Conservation (phyloP, 805 yeast species). For the Ogataea henricii region DNA sequence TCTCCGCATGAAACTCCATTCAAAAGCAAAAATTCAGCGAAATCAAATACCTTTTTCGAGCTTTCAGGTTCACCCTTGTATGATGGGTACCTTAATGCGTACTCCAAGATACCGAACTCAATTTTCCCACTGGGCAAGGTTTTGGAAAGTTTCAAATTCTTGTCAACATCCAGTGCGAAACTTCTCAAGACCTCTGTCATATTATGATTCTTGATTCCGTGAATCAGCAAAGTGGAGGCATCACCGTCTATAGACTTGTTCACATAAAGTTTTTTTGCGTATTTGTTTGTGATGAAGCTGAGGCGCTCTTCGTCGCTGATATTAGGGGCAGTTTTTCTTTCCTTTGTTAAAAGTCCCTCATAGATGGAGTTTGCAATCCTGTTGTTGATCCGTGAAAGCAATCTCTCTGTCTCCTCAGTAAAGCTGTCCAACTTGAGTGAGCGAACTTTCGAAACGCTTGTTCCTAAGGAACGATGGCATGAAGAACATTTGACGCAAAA, state of each 20-base stretch:
- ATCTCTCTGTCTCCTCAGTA: slow-evolving; percentile 56
- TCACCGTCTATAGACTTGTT: slow-evolving; percentile 22
- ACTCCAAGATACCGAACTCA: slow-evolving; percentile 43
- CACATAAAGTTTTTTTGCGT: slow-evolving; percentile 53
- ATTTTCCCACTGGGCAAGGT: slow-evolving; percentile 11
- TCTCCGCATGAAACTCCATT: slow-evolving; percentile 56
- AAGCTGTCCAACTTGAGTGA: slow-evolving; percentile 76
- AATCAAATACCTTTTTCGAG: slow-evolving; percentile 40
- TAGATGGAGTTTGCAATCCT: slow-evolving; percentile 56
- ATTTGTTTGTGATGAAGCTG: slow-evolving; percentile 66
- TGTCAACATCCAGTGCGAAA: slow-evolving; percentile 51
- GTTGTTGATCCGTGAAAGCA: slow-evolving; percentile 58
- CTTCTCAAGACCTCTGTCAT: slow-evolving; percentile 44
- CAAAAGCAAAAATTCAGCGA: slow-evolving; percentile 56
- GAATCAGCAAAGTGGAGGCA: slow-evolving; percentile 39
- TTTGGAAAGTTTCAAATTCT: slow-evolving; percentile 41
- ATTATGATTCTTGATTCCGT: slow-evolving; percentile 53
- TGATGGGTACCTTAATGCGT: slow-evolving; percentile 48
- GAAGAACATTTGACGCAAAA: slow-evolving; percentile 87
- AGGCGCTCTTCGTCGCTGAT: slow-evolving; percentile 50
- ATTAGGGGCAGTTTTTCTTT: slow-evolving; percentile 34
- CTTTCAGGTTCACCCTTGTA: slow-evolving; percentile 11
- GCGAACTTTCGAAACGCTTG: slow-evolving; percentile 76
- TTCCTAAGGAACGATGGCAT: slow-evolving; percentile 82
- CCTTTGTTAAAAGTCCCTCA: slow-evolving; percentile 43